phyloP scores from a whole-genome alignment of 2,329 filamentous ascomycete species.

The Bipolaris gigantea region DNA sequence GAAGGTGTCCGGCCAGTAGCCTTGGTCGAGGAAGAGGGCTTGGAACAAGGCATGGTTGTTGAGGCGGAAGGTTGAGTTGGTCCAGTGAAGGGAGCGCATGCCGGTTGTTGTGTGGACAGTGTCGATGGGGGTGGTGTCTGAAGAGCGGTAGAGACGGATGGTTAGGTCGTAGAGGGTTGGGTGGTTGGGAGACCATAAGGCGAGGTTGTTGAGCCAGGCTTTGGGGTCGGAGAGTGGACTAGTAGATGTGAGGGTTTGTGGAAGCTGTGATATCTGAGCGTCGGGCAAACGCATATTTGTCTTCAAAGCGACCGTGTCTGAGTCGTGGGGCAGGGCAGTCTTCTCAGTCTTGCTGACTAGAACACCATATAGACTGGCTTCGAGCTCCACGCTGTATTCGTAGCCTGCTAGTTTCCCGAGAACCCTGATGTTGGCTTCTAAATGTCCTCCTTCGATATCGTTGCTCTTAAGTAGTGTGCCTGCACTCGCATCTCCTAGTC shows the following conservation, averaged over 20 bases:
- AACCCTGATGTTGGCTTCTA: constrained; percentile 57
- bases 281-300: constrained; percentile 54
- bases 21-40: constrained; percentile 62
- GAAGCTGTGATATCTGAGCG: constrained; percentile 47
- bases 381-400: constrained; percentile 56
- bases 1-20: constrained; percentile 64
- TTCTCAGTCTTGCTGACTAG: constrained; percentile 50
- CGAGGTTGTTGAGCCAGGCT: constrained; percentile 59
- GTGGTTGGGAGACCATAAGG: constrained; percentile 63
- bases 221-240: constrained; percentile 44
- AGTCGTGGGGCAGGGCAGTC: constrained; percentile 53
- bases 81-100: constrained; percentile 64
- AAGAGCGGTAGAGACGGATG: constrained; percentile 54
- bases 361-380: constrained; percentile 56
- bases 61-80: constrained; percentile 61
- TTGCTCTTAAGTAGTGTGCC: constrained; percentile 62
- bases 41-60: constrained; percentile 64
- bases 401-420: constrained; percentile 54
- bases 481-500: constrained; percentile 58
- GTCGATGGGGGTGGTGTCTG: constrained; percentile 51
- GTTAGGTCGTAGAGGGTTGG: constrained; percentile 60
- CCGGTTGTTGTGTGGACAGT: constrained; percentile 63
- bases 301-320: constrained; percentile 53
- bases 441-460: constrained; percentile 55
- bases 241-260: constrained; percentile 33